Conservation (phyloP, 1,284 basidiomycete species). For the Anthracocystis panici-leucophaei region DNA sequence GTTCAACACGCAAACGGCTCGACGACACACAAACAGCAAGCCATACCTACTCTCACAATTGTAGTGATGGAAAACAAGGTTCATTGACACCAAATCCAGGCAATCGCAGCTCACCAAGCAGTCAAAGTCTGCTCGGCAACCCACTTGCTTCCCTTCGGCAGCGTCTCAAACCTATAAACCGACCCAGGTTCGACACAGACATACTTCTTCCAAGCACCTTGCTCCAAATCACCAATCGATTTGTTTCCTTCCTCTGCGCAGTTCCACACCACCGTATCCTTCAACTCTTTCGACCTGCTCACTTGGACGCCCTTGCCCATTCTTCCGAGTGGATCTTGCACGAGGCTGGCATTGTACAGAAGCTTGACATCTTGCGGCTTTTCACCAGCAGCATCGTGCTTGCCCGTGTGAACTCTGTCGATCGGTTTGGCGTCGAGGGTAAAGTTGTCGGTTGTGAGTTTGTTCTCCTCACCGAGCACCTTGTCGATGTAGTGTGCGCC, state of each 20-base stretch:
- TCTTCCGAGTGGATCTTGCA: constrained; percentile 35
- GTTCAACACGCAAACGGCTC: too few relatives aligned
- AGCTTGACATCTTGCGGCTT: constrained; percentile 40
- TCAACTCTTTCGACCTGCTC: constrained; percentile 44
- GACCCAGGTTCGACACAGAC: constrained; percentile 70
- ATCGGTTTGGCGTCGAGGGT: constrained; percentile 38
- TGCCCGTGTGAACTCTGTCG: constrained; percentile 50
- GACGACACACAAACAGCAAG: too few relatives aligned
- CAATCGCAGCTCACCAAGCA: constrained; percentile 24
- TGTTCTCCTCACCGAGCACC: constrained; percentile 26
- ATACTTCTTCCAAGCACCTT: constrained; percentile 67
- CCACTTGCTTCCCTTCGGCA: constrained; percentile 61
- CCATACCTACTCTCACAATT: too few relatives aligned
- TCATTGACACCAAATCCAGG: not conserved
- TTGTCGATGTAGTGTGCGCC: constrained; percentile 57
- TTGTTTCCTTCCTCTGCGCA: constrained; percentile 66
- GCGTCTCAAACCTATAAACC: constrained; percentile 59
- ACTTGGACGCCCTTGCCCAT: constrained; percentile 53
- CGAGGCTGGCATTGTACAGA: constrained; percentile 38
- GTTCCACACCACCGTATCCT: constrained; percentile 70
- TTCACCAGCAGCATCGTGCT: constrained; percentile 20
- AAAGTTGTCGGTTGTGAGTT: constrained; percentile 36
- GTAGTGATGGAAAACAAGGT: too few relatives aligned
- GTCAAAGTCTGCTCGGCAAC: constrained; percentile 41
- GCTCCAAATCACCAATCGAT: constrained; percentile 69